Evolutionary conservation across 495 filamentous ascomycete genomes (phyloP).

Genomic region (Filosporella fistucella): DNA sequence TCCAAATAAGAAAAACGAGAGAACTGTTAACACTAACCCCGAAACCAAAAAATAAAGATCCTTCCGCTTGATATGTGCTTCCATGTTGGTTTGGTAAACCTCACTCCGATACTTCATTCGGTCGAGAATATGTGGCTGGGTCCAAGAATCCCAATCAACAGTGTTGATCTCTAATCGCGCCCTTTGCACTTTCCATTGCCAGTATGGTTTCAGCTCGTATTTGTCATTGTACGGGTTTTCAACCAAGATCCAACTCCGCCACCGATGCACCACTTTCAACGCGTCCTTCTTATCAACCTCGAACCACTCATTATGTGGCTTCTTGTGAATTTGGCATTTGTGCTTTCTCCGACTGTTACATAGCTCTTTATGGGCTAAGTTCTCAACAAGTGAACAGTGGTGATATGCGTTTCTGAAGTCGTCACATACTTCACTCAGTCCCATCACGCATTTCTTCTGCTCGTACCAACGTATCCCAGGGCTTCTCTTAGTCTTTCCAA

Average conservation of each 20-base stretch:
- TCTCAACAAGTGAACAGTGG: background rate
- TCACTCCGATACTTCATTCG: too few relatives aligned
- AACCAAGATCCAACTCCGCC: background rate
- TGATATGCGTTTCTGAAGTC: background rate
- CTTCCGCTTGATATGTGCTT: too few relatives aligned
- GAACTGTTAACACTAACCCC: too few relatives aligned
- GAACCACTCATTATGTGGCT: background rate
- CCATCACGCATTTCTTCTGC: background rate
- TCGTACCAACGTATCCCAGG: background rate
- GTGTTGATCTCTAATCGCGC: background rate
- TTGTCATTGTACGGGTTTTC: background rate
- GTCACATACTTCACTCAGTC: background rate
- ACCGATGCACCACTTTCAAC: background rate
- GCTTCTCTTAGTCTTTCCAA: background rate
- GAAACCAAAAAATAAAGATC: too few relatives aligned
- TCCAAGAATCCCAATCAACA: conserved; percentile 1
- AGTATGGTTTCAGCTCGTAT: background rate
- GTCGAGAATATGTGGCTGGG: background rate
- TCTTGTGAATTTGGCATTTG: background rate
- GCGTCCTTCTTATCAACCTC: background rate
- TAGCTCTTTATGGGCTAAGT: background rate
- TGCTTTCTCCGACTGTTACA: background rate
- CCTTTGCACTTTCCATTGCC: conserved; percentile 2
- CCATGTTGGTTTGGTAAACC: too few relatives aligned
- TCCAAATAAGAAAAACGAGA: too few relatives aligned